Conservation (phyloP, 345 rosid species). For the Carallia brachiata region DNA sequence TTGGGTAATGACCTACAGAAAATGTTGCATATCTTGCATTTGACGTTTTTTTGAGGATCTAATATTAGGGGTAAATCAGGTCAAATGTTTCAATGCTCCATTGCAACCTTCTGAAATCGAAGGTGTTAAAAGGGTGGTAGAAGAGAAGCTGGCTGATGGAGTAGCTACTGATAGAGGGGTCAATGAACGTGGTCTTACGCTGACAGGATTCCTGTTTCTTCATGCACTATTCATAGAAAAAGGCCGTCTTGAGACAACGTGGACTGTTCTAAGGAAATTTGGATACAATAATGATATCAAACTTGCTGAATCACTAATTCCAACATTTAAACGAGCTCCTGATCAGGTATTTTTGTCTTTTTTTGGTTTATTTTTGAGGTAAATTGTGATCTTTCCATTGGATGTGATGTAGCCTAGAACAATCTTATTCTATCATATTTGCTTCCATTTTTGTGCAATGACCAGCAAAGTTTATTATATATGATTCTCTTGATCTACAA, state of each 20-base stretch:
- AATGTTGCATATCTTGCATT: neutral
- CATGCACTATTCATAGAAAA: constrained; percentile 96
- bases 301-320: constrained; percentile 82
- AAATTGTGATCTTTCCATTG: neutral
- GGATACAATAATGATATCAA: constrained; percentile 93
- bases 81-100: constrained; percentile 95
- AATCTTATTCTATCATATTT: neutral
- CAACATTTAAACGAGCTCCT: constrained; percentile 68
- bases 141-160: constrained; percentile 66
- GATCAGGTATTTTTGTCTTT: constrained; percentile 65
- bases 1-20: neutral
- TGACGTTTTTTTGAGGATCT: constrained; percentile 25
- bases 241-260: constrained; percentile 97
- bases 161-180: constrained; percentile 63
- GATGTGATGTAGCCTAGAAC: no score
- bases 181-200: constrained; percentile 84
- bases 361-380: neutral
- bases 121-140: constrained; percentile 90
- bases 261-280: constrained; percentile 90
- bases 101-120: constrained; percentile 92
- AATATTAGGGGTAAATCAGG: constrained; percentile 46
- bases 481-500: no score
- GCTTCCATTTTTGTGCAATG: no score
- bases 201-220: constrained; percentile 92
- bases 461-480: no score